A percentile compares a stretch with the other conserved stretches of the same genome.
Conservation (phyloP, 768 basidiomycete species). For the Tylopilus subfusipes region DNA sequence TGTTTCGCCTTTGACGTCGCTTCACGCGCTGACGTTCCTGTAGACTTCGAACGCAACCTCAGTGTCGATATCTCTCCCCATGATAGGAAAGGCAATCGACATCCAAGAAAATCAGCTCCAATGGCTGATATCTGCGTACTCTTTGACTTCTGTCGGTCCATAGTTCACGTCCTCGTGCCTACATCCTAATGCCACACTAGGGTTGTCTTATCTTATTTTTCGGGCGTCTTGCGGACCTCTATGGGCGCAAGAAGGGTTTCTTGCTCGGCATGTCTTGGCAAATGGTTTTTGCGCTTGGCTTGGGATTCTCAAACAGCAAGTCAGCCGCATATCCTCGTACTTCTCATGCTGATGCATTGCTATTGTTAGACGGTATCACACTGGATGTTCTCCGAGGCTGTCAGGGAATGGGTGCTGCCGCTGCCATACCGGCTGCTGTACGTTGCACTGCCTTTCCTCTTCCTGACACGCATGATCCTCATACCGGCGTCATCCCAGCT, state of each 20-base stretch:
- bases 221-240: conserved; percentile 77
- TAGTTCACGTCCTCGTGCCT: not conserved
- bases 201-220: conserved; percentile 75
- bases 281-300: conserved; percentile 55
- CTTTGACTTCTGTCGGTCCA: conserved; percentile 59
- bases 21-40: not conserved
- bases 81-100: conserved; percentile 46
- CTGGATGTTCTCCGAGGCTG: conserved; percentile 72
- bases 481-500: conserved; percentile 39
- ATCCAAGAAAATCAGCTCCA: conserved; percentile 53
- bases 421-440: conserved; percentile 70
- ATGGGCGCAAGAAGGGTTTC: conserved; percentile 71
- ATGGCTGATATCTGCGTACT: conserved; percentile 66
- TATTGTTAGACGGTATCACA: conserved; percentile 48
- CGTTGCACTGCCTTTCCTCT: conserved; percentile 16
- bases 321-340: not conserved
- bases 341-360: not conserved
- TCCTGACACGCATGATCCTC: not conserved
- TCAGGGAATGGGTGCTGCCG: conserved; percentile 79
- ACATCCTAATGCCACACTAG: conserved; percentile 35
- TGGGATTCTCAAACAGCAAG: conserved; percentile 59
- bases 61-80: conserved; percentile 49
- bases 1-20: not conserved
- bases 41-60: conserved; percentile 39
- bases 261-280: conserved; percentile 54